Evolutionary conservation across 768 basidiomycete genomes (phyloP).

Genomic region (Lactifluus piperatus): DNA sequence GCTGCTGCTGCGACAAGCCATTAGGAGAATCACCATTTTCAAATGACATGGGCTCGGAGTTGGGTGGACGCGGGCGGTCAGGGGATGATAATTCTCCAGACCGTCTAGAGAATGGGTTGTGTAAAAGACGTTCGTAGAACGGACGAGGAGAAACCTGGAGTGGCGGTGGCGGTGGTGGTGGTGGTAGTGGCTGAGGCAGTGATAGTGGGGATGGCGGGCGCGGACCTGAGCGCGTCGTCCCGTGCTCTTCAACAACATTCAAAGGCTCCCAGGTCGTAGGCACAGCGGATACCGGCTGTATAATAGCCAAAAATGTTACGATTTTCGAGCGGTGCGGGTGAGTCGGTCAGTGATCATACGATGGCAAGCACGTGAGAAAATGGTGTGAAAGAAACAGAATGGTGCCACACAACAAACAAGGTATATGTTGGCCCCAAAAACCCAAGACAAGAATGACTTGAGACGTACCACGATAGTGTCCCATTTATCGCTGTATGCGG

Average conservation of each 20-base stretch:
- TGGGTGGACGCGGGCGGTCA: background rate
- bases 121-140: background rate
- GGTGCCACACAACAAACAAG: too few relatives aligned
- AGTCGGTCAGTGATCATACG: too few relatives aligned
- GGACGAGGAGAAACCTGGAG: background rate
- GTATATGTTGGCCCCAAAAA: too few relatives aligned
- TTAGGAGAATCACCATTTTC: background rate
- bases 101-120: slow-evolving; percentile 1
- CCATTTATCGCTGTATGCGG: slow-evolving; percentile 32
- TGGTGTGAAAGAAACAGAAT: too few relatives aligned
- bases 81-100: background rate
- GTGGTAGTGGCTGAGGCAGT: background rate
- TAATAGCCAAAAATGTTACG: too few relatives aligned
- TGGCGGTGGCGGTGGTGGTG: background rate
- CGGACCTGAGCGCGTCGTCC: background rate
- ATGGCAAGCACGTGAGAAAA: background rate
- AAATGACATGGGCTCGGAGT: too few relatives aligned
- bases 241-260: background rate
- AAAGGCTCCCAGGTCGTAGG: background rate
- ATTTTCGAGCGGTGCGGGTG: too few relatives aligned
- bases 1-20: background rate
- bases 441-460: too few relatives aligned
- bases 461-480: slow-evolving; percentile 39
- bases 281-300: slow-evolving; percentile 16
- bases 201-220: background rate